A percentile compares a stretch with the other conserved stretches of the same genome.
phyloP scores from a whole-genome alignment of 2,329 filamentous ascomycete genomes.

The Colletotrichum ledebouriae region DNA sequence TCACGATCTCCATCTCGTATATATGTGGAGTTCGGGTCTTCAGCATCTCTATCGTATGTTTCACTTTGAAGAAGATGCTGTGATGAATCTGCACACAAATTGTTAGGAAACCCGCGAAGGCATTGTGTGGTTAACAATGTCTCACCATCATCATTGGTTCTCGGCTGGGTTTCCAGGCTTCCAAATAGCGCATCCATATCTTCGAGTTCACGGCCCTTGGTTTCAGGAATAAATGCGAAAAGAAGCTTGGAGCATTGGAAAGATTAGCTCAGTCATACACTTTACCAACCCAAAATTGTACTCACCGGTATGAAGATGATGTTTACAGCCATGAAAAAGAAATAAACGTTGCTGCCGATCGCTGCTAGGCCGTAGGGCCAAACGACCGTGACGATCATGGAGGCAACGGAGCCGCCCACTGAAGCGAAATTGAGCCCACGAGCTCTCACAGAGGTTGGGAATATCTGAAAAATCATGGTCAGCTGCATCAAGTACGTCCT shows the following conservation, averaged over 20 bases:
- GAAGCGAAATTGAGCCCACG: slow-evolving; percentile 69
- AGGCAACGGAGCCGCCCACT: slow-evolving; percentile 67
- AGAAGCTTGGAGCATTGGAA: slow-evolving; percentile 50
- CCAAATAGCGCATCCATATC: slow-evolving; percentile 61
- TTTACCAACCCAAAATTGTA: neutral
- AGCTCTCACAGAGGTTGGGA: slow-evolving; percentile 69
- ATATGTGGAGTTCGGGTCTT: neutral
- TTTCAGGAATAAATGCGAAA: slow-evolving; percentile 60
- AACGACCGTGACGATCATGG: slow-evolving; percentile 66
- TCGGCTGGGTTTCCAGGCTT: slow-evolving; percentile 13
- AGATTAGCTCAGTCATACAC: too few species aligned
- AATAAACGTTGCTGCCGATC: slow-evolving; percentile 67
- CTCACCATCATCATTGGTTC: slow-evolving; percentile 19
- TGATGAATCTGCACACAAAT: neutral
- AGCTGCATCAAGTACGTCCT: neutral
- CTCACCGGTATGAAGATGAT: slow-evolving; percentile 60
- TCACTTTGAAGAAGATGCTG: slow-evolving; percentile 20
- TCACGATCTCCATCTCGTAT: neutral
- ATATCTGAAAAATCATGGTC: slow-evolving; percentile 57
- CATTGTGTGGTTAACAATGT: neutral
- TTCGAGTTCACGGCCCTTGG: slow-evolving; percentile 57
- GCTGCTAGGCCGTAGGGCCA: slow-evolving; percentile 67
- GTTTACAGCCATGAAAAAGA: slow-evolving; percentile 69
- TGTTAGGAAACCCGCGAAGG: neutral
- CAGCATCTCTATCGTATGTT: neutral